Evolutionary conservation across 345 rosid genomes (phyloP).

Genomic region (Arabis hirsuta): DNA sequence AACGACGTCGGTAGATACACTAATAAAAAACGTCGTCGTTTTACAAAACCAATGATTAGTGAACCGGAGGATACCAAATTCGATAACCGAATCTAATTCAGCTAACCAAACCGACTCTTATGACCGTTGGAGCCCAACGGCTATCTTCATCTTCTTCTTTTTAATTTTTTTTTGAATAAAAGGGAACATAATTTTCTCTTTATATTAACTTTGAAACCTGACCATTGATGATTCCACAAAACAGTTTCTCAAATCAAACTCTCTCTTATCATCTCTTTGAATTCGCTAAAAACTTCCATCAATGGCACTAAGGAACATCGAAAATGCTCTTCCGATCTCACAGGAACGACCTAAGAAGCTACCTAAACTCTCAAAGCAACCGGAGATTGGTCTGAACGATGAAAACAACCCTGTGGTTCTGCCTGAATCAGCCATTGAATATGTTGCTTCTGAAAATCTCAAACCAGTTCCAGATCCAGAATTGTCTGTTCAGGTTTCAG

Average conservation of each 20-base stretch:
- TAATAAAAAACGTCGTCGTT: background rate
- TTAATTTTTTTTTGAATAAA: conserved; percentile 11
- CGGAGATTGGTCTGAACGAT: conserved; percentile 49
- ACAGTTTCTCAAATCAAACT: background rate
- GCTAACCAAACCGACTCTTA: conserved; percentile 30
- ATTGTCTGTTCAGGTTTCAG: conserved; percentile 51
- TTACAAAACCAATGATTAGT: background rate
- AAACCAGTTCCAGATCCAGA: conserved; percentile 59
- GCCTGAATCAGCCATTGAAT: conserved; percentile 66
- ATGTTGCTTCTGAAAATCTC: conserved; percentile 67
- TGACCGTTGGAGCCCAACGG: conserved; percentile 48
- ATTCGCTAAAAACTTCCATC: background rate
- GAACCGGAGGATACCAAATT: background rate
- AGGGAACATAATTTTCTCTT: background rate
- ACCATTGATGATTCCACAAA: conserved; percentile 14
- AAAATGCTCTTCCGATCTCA: conserved; percentile 68
- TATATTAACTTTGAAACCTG: conserved; percentile 23
- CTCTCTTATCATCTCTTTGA: conserved; percentile 28
- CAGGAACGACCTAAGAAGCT: conserved; percentile 77
- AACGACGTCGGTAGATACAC: background rate
- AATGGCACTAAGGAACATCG: conserved; percentile 90
- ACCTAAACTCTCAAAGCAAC: conserved; percentile 52
- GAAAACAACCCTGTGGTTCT: conserved; percentile 56
- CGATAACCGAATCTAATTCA: conserved; percentile 10
- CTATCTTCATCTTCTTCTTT: conserved; percentile 20